phyloP scores from a whole-genome alignment of 768 basidiomycete genomes.

The Termitomyces sp. region DNA sequence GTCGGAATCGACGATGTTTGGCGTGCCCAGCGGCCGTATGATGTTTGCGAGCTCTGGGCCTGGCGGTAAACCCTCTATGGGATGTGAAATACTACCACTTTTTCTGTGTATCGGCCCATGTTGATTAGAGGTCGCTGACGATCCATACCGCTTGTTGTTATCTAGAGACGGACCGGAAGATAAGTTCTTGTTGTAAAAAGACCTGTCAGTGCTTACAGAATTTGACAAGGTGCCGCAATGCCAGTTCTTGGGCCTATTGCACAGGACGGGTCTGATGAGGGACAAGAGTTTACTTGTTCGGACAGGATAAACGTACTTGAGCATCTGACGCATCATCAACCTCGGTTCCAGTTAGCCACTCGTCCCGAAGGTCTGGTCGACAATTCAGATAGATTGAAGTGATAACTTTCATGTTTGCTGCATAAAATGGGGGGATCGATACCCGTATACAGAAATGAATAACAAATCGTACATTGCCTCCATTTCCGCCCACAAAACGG shows the following conservation, averaged over 20 bases:
- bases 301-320: slow-evolving; percentile 41
- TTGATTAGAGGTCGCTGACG: slow-evolving; percentile 43
- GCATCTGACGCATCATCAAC: slow-evolving; percentile 91
- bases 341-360: slow-evolving; percentile 94
- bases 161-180: slow-evolving; percentile 37
- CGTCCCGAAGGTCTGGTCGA: slow-evolving; percentile 92
- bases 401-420: slow-evolving; percentile 99
- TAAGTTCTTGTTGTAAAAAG: background rate
- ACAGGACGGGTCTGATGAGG: background rate
- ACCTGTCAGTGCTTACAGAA: slow-evolving; percentile 61
- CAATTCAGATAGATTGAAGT: slow-evolving; percentile 98
- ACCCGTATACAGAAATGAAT: background rate
- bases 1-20: slow-evolving; percentile 78
- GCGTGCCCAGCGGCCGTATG: slow-evolving; percentile 69
- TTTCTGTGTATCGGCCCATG: slow-evolving; percentile 62
- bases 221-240: slow-evolving; percentile 87
- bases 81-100: slow-evolving; percentile 79
- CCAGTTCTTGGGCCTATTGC: slow-evolving; percentile 85
- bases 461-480: slow-evolving; percentile 70
- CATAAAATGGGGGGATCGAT: background rate
- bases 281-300: background rate
- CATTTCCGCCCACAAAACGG: slow-evolving; percentile 98
- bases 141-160: slow-evolving; percentile 86
- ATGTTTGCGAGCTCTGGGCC: slow-evolving; percentile 73
- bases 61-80: slow-evolving; percentile 69